These are phyloP conservation scores for Thalia dealbata DNA, from an alignment of 176 grass and related monocot genomes.

Conservation along the genomic window DNA sequence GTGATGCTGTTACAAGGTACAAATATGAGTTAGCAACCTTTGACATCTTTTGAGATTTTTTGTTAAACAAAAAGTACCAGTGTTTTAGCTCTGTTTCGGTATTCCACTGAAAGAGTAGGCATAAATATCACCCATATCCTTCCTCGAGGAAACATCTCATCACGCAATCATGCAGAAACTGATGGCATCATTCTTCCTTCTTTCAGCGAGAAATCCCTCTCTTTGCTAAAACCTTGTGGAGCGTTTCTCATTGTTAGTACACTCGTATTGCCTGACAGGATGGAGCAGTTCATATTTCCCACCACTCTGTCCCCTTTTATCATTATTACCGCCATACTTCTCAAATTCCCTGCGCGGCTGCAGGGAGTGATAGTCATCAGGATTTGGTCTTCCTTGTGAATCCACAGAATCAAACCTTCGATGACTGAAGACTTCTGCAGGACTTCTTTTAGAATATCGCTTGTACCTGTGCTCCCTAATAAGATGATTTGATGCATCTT, in stretches of 20 bases:
- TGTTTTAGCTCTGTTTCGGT: not conserved
- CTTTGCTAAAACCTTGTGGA: not conserved
- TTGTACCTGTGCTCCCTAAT: slow-evolving; percentile 40
- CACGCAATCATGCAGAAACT: not conserved
- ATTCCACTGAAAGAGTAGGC: not conserved
- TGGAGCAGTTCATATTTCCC: slow-evolving; percentile 30
- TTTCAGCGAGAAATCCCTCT: not conserved
- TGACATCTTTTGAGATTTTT: not conserved
- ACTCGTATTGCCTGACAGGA: slow-evolving; percentile 44
- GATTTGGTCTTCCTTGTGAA: slow-evolving; percentile 36
- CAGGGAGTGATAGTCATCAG: slow-evolving; percentile 36
- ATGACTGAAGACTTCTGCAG: slow-evolving; percentile 20
- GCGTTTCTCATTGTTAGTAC: slow-evolving; percentile 31
- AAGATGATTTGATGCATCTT: slow-evolving; percentile 34
- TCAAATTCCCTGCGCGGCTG: slow-evolving; percentile 34
- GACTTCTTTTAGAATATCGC: slow-evolving; percentile 42
- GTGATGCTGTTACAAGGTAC: no score
- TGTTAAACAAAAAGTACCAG: not conserved
- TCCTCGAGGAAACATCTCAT: not conserved
- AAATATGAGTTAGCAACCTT: not conserved
- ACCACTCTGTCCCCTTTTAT: slow-evolving; percentile 33
- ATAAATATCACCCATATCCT: not conserved
- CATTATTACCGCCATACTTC: slow-evolving; percentile 33
- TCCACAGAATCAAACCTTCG: slow-evolving; percentile 37
- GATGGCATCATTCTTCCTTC: not conserved